phyloP scores from a whole-genome alignment of 2,329 filamentous ascomycete genomes.

The Zelopaecilomyces penicillatus region DNA sequence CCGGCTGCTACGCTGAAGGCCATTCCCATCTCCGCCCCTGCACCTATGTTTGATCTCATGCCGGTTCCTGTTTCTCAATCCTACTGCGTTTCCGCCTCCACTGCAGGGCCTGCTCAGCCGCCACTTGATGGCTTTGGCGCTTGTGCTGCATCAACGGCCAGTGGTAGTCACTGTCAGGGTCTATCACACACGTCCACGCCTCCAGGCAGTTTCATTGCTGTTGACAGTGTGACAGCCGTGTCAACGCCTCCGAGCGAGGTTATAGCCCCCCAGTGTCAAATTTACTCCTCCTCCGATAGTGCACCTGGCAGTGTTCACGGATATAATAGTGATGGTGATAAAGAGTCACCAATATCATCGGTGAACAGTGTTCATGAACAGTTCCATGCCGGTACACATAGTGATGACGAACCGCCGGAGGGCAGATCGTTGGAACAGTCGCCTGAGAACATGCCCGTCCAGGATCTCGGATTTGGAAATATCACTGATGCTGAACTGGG shows the following conservation, averaged over 20 bases:
- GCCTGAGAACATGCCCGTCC: not conserved
- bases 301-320: not conserved
- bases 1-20: no score
- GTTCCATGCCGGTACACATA: not conserved
- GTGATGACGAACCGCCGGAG: no score
- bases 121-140: no score
- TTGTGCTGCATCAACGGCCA: no score
- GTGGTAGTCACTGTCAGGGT: not conserved
- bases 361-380: not conserved
- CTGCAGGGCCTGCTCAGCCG: no score
- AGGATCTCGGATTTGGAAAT: not conserved
- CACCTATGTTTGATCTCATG: no score
- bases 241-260: not conserved
- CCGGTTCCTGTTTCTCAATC: no score
- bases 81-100: no score
- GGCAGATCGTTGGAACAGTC: not conserved
- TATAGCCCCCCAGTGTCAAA: not conserved
- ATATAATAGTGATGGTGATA: not conserved
- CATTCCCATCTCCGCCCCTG: no score
- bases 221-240: not conserved
- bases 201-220: not conserved
- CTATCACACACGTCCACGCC: not conserved
- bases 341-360: not conserved
- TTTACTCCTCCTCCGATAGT: not conserved
- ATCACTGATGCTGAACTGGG: conserved; percentile 4